Evolutionary conservation across 805 yeast species (phyloP), one percentile per base, ranked within the genome.

Genomic region (Wickerhamiella azyma): DNA sequence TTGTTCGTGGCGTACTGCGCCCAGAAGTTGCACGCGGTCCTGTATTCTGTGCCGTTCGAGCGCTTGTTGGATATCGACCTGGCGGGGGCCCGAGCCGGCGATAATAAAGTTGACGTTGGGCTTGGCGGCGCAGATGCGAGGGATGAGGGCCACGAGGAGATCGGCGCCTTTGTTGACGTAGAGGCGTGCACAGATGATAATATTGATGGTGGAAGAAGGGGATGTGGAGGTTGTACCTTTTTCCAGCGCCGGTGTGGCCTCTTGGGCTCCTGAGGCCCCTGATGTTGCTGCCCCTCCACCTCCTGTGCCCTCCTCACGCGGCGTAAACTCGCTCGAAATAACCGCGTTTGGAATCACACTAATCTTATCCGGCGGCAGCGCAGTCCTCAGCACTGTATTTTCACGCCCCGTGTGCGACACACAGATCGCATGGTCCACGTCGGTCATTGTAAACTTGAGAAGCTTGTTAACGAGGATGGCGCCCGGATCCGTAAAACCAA

Each of bases 101-200:
- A 92, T 77, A 2, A 89, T 62, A 53, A 92, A 88, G 43, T 77
- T 75, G 1, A 88, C 88, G 14, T 75, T 72, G 0, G 74, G 70
- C 46, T 77, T 73, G 13, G 65, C 60, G 6, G 66, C 57, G 59
- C 98, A 92, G 3, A 92, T 77, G 36, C 77, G 66, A 0, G 99
- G 99, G 18, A 92, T 81, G 11, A 85, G 72, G 0, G 85, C 92
- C 2, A 82, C 78, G 17, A 92, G 65, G 17, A 92, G 67, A 57
- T 88, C 98, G 0, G 94, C 92, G 30, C 99, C 99, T 59, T 92
- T 92, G 61, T 92, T 92, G n/a, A 94, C 94, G 59, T 83, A 92
- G 18, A 92, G 67, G 53, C 99, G 68, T 8, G 96, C 83, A 19
- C 94, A 89, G 16, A 85, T 89, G 24, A 92, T 94, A 14, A 92